Evolutionary conservation across 306 rosid genomes (phyloP).

Genomic region (Medicago arabica): DNA sequence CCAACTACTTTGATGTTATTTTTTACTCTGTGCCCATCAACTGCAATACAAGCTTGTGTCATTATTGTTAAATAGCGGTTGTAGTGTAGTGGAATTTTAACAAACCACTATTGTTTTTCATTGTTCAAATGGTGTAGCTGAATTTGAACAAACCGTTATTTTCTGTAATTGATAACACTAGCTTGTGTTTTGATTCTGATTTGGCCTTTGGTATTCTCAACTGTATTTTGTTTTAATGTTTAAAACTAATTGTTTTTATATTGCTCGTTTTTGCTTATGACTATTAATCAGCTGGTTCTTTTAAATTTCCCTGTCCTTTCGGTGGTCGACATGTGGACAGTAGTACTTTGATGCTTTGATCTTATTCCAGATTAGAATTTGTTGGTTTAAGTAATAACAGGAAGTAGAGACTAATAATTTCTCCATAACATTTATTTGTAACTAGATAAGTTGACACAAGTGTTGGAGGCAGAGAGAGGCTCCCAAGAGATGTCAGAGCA

Average conservation of each 20-base stretch:
- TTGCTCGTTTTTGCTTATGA: slow-evolving; percentile 21
- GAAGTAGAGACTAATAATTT: slow-evolving; percentile 12
- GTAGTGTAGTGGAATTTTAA: background rate
- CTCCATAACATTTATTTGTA: slow-evolving; percentile 38
- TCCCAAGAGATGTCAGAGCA: slow-evolving; percentile 86
- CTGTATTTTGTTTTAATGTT: slow-evolving; percentile 1
- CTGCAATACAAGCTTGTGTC: slow-evolving; percentile 12
- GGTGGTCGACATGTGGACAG: slow-evolving; percentile 10
- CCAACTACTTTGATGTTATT: background rate
- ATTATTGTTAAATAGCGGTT: background rate
- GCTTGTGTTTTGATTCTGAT: slow-evolving; percentile 6
- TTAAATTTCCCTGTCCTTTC: background rate
- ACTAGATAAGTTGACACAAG: slow-evolving; percentile 82
- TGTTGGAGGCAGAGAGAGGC: slow-evolving; percentile 86
- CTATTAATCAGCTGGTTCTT: background rate
- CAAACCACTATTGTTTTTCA: background rate
- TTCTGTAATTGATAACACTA: background rate
- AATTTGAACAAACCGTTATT: background rate
- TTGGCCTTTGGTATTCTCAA: slow-evolving; percentile 19
- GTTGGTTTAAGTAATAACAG: slow-evolving; percentile 15
- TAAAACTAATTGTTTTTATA: background rate
- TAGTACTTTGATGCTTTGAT: slow-evolving; percentile 4
- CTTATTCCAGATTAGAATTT: slow-evolving; percentile 8
- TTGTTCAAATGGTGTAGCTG: background rate
- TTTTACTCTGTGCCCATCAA: background rate